Percentiles rank a stretch among this genome's conserved stretches.
Evolutionary conservation across 148 eudicot species (phyloP).

Genomic region (Limonium bicolor): DNA sequence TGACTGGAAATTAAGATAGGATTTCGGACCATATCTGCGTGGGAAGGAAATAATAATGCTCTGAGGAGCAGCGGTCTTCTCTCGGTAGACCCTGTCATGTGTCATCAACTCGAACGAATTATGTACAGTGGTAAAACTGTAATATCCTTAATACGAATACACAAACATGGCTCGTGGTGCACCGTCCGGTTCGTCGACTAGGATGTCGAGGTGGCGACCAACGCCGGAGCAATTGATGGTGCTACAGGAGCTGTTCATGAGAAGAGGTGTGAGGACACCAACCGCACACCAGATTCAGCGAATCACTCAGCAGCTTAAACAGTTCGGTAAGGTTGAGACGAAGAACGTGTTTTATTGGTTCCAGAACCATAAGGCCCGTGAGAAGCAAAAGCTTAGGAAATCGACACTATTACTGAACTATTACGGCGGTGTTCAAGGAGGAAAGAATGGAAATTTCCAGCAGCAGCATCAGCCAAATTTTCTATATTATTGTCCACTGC

Average conservation of each 20-base stretch:
- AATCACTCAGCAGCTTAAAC: constrained; percentile 19
- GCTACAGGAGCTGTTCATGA: constrained; percentile 23
- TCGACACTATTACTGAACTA: neutral
- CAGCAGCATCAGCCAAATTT: neutral
- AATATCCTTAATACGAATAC: no score
- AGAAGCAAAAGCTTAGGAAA: constrained; percentile 12
- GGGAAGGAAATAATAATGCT: no score
- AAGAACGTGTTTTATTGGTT: constrained; percentile 23
- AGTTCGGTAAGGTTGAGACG: constrained; percentile 15
- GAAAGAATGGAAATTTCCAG: no score
- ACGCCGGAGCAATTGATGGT: constrained; percentile 27
- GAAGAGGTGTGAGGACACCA: constrained; percentile 20
- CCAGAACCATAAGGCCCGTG: constrained; percentile 21
- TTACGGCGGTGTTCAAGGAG: no score
- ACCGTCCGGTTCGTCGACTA: neutral
- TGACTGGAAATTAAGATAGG: no score
- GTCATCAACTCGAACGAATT: no score
- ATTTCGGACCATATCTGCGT: no score
- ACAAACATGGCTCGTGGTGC: no score
- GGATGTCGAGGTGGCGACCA: constrained; percentile 28
- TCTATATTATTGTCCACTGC: neutral
- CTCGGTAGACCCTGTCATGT: no score
- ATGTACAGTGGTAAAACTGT: no score
- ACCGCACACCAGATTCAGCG: constrained; percentile 22
- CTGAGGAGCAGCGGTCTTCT: no score